Evolutionary conservation across 257 asterid species (phyloP).

Genomic region (Henckelia pumila): DNA sequence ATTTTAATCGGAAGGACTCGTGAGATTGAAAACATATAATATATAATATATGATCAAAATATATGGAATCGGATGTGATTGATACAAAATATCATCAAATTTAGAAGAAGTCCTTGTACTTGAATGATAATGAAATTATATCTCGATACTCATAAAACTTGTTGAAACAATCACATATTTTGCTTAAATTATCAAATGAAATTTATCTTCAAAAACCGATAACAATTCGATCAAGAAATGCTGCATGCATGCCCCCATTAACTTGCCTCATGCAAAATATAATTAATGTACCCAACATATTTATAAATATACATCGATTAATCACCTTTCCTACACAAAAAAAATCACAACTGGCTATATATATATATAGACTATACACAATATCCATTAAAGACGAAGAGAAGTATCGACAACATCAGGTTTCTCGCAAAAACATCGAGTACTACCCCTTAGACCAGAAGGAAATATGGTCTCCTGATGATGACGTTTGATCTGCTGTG

Average conservation of each 20-base stretch:
- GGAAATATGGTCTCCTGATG: slow-evolving; percentile 8
- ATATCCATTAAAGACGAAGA: slow-evolving; percentile 39
- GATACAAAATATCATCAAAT: no score
- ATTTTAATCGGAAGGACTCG: no score
- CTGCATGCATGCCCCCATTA: neutral
- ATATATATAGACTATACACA: neutral
- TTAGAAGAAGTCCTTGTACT: no score
- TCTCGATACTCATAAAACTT: neutral
- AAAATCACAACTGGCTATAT: neutral
- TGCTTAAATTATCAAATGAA: neutral
- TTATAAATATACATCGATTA: neutral
- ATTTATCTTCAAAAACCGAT: no score
- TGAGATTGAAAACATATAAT: no score
- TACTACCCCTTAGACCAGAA: slow-evolving; percentile 18
- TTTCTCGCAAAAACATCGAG: slow-evolving; percentile 26
- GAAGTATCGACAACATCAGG: slow-evolving; percentile 46
- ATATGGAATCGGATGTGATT: no score
- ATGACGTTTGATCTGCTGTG: neutral
- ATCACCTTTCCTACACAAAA: no score
- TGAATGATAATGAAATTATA: no score
- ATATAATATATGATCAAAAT: no score
- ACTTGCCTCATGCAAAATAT: neutral
- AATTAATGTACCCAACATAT: neutral
- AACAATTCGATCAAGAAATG: neutral
- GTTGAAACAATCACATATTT: neutral